Evolutionary conservation across 805 yeast species (phyloP), one percentile per base, ranked within the genome.

Genomic region (Lachancea sp.): DNA sequence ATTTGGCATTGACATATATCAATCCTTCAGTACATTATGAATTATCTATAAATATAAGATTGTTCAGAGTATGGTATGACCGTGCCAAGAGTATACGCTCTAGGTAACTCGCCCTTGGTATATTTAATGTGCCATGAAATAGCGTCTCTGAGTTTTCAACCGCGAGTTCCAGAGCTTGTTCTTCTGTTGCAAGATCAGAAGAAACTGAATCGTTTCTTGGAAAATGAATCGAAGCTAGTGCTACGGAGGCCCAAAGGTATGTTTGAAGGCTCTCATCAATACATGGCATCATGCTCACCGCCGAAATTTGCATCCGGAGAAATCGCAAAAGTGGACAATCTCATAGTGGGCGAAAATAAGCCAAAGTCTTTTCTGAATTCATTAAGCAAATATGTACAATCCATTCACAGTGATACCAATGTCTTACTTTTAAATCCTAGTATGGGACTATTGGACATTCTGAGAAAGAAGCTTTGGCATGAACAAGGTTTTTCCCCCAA

Each of bases 341-440:
- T 87, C 42, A 67, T 87, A 1, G 70, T 86, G 4, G 63, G 85
- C 15, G 83, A 86, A 7, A 40, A 42, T 9, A 81, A 79, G 54
- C 69, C 82, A 0, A 70, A 73, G 45, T 74, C 75, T 41, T 72
- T 85, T 0, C 56, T 64, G 3, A 43, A 51, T 5, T 82, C 89
- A 0, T 42, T 85, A 12, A 51, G 49, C 11, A 74, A 74, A 12
- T 64, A 77, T 43, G 37, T 65, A 3, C 58, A 66, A 1, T 59
- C 64, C 34, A 60, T 86, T 11, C 48, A 55, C 8, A 45, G 52
- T 0, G 54, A 64, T 2, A 72, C 89, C 1, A 78, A 77, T 42
- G 58, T 88, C 2, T 48, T 89, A 33, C 58, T 89, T 17, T 51
- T 89, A 12, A 60, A 67, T n/a, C 94, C 86, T 41, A 86, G 88